Conservation (phyloP, 2,329 filamentous ascomycete genomes). For the Aspergillus intermedius region DNA sequence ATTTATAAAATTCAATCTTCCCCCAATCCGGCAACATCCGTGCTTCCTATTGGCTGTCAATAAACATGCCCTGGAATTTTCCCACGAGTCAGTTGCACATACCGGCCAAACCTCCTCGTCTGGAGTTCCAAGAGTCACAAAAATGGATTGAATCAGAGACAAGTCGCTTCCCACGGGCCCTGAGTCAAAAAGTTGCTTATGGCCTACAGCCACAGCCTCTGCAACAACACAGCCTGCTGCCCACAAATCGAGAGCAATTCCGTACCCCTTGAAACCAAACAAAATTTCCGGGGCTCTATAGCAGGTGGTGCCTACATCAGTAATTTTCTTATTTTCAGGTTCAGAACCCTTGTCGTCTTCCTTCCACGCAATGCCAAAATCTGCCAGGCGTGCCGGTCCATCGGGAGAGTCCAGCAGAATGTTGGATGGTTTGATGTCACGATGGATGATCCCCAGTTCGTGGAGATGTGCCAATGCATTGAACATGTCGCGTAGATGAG, state of each 20-base stretch:
- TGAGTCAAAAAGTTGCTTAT: slow-evolving; percentile 70
- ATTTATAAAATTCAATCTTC: slow-evolving; percentile 71
- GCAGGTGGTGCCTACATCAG: slow-evolving; percentile 86
- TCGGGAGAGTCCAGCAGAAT: slow-evolving; percentile 62
- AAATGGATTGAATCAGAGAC: slow-evolving; percentile 83
- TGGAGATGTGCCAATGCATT: slow-evolving; percentile 67
- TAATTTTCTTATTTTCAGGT: slow-evolving; percentile 62
- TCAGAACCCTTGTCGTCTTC: slow-evolving; percentile 56
- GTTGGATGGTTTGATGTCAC: slow-evolving; percentile 91
- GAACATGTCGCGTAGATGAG: slow-evolving; percentile 63
- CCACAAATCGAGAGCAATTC: slow-evolving; percentile 76
- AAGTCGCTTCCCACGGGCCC: slow-evolving; percentile 89
- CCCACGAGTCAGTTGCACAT: slow-evolving; percentile 16
- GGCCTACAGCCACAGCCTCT: slow-evolving; percentile 56
- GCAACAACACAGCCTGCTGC: slow-evolving; percentile 76
- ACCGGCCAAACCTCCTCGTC: slow-evolving; percentile 75
- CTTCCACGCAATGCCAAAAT: slow-evolving; percentile 91
- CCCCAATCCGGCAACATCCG: slow-evolving; percentile 73
- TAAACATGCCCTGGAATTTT: too few relatives aligned
- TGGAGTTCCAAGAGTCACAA: slow-evolving; percentile 84
- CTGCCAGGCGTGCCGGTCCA: slow-evolving; percentile 72
- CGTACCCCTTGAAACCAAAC: slow-evolving; percentile 74
- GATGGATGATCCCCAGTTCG: slow-evolving; percentile 70
- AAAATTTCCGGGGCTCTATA: slow-evolving; percentile 88
- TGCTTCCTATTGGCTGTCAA: slow-evolving; percentile 23